Conservation (phyloP, 768 basidiomycete species). For the Tremella fuciformis region DNA sequence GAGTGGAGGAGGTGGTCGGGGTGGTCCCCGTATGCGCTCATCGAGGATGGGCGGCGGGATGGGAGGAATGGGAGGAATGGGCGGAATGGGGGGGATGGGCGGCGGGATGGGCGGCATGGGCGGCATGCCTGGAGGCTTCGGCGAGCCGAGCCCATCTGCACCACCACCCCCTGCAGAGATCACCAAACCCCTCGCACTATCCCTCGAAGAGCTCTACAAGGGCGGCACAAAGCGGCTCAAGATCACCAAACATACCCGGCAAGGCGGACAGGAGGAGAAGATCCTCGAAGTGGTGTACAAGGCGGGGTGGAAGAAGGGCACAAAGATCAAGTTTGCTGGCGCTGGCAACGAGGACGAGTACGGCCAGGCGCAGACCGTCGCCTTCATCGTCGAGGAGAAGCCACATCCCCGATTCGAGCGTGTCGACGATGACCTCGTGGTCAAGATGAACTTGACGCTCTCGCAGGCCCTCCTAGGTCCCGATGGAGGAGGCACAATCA, state of each 20-base stretch:
- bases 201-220: constrained; percentile 78
- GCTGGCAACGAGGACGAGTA: constrained; percentile 60
- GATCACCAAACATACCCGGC: constrained; percentile 69
- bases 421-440: constrained; percentile 73
- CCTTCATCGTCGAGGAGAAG: constrained; percentile 96
- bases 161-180: constrained; percentile 58
- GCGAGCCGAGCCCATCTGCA: constrained; percentile 53
- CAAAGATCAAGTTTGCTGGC: constrained; percentile 84
- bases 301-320: constrained; percentile 96
- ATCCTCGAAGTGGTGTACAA: constrained; percentile 75
- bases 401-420: constrained; percentile 73
- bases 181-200: constrained; percentile 74
- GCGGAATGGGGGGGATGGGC: constrained; percentile 33
- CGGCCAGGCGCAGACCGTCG: constrained; percentile 60
- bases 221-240: constrained; percentile 86
- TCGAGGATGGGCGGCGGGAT: constrained; percentile 37
- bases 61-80: constrained; percentile 54
- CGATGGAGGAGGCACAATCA: constrained; percentile 56
- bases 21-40: constrained; percentile 31
- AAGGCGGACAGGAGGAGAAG: constrained; percentile 81
- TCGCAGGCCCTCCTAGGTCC: constrained; percentile 75
- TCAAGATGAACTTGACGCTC: constrained; percentile 64
- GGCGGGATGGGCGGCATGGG: constrained; percentile 50
- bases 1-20: constrained; percentile 36
- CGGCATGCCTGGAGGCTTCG: constrained; percentile 46